Evolutionary conservation across 768 basidiomycete genomes (phyloP).

Genomic region (Cubamyces sp.): DNA sequence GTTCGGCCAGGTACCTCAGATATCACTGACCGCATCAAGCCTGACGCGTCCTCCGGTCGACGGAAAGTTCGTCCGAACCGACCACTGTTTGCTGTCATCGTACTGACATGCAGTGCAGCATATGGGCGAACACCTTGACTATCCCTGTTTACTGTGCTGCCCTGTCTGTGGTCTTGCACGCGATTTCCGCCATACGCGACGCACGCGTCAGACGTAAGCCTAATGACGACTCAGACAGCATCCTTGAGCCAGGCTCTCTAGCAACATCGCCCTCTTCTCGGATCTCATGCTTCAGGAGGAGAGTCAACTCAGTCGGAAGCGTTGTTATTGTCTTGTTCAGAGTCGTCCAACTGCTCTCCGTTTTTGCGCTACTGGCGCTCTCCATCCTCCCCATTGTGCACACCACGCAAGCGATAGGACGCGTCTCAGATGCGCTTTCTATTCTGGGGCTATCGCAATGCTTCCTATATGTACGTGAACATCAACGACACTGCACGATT

Average conservation of each 20-base stretch:
- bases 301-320: not conserved
- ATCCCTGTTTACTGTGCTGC: not conserved
- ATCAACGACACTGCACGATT: not conserved
- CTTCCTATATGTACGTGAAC: not conserved
- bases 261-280: not conserved
- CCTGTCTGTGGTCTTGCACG: not conserved
- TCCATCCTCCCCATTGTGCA: not conserved
- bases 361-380: not conserved
- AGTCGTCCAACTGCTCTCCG: not conserved
- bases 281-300: not conserved
- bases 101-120: not conserved
- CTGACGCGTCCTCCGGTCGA: not conserved
- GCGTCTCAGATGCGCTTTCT: not conserved
- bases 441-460: not conserved
- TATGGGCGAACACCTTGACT: not conserved
- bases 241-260: too few relatives aligned
- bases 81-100: too few relatives aligned
- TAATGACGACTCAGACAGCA: too few relatives aligned
- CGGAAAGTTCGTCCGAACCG: not conserved
- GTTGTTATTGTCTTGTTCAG: not conserved
- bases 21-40: conserved; percentile 1
- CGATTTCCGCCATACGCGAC: too few relatives aligned
- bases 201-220: too few relatives aligned
- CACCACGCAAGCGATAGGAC: not conserved
- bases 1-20: conserved; percentile 3